Base-by-base conservation (phyloP, 2,329 filamentous ascomycete genomes). In the Fusarium sp. region DNA sequence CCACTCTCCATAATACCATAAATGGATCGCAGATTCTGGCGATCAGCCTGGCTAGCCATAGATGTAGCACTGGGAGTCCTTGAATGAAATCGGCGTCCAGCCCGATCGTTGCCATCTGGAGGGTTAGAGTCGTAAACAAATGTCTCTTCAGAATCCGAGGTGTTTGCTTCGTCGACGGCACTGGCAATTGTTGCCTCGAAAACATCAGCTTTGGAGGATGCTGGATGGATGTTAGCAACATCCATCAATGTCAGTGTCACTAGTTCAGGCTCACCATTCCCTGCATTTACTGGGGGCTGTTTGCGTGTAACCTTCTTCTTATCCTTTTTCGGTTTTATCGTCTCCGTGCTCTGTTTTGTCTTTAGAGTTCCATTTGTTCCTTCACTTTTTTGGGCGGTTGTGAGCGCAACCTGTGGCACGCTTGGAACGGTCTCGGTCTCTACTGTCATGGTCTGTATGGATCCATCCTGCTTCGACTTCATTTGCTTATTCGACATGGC, bases 121-220 rank as follows among this genome's bases (percentile, higher is more conserved):
- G 96, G 96, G 79, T 99, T 99, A 32, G 96, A 98, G 82, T 99
- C 96, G 84, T 99, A 99, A 22, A 99, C 96, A 82, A 98, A 99
- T 0, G 96, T 98, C 83, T 98, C 96, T 79, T 98, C 96, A 3
- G 96, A 98, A 81, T 99, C 96, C 12, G 96, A 98, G 18, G 96
- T 97, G 82, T 98, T 94, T 50, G 94, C 95, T 82, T 98, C 95
- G 81, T 98, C 96, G 59, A 99, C 95, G 14, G 96, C 96, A 81
- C 92, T 98, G 57, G 96, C 96, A 75, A 99, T 95, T 80, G 97
- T 97, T 76, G 95, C 95, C 85, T 98, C 96, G 81, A 99, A 99
- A 58, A 98, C 95, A 83, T 99, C 96, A 80, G 96, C 96, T 85
- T 98, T 98, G 69, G 95, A 78, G n/a, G 76, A 78, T 56, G 72